These are phyloP conservation scores for Clavaria fumosa DNA, from an alignment of 768 basidiomycete genomes.

Conservation along the genomic window DNA sequence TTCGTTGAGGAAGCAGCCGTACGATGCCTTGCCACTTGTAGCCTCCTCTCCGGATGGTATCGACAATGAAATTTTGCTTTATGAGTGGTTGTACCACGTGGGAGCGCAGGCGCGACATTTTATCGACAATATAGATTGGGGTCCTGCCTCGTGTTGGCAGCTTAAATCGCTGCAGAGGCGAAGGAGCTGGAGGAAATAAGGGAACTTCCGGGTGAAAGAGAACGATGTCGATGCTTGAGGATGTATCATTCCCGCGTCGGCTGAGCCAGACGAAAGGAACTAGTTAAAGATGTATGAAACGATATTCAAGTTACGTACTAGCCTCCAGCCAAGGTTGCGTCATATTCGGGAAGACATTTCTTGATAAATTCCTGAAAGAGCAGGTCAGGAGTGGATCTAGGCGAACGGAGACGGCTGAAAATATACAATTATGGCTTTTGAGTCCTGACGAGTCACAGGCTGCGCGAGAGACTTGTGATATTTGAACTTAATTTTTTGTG, in stretches of 20 bases:
- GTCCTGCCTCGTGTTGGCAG: too few relatives aligned
- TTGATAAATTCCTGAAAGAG: constrained; percentile 31
- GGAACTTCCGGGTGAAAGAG: constrained; percentile 32
- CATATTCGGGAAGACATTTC: constrained; percentile 34
- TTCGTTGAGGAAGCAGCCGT: too few relatives aligned
- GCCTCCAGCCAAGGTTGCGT: constrained; percentile 32
- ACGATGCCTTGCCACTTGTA: neutral
- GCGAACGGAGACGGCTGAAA: neutral
- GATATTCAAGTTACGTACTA: constrained; percentile 32
- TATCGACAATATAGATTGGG: too few relatives aligned
- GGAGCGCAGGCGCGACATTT: neutral
- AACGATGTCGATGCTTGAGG: constrained; percentile 26
- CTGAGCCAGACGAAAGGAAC: constrained; percentile 19
- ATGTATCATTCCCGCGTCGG: constrained; percentile 28
- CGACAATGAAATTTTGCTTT: too few relatives aligned
- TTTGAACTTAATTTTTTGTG: constrained; percentile 24
- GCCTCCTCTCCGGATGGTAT: neutral
- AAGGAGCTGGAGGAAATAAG: constrained; percentile 14
- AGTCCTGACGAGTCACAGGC: constrained; percentile 24
- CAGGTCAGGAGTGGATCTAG: neutral
- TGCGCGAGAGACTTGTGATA: constrained; percentile 27
- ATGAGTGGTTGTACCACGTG: constrained; percentile 1
- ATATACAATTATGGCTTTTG: constrained; percentile 31
- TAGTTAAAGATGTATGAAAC: neutral
- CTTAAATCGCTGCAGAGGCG: too few relatives aligned